phyloP scores from a whole-genome alignment of 2,329 filamentous ascomycete species.

The Albophoma yamanashiensis region DNA sequence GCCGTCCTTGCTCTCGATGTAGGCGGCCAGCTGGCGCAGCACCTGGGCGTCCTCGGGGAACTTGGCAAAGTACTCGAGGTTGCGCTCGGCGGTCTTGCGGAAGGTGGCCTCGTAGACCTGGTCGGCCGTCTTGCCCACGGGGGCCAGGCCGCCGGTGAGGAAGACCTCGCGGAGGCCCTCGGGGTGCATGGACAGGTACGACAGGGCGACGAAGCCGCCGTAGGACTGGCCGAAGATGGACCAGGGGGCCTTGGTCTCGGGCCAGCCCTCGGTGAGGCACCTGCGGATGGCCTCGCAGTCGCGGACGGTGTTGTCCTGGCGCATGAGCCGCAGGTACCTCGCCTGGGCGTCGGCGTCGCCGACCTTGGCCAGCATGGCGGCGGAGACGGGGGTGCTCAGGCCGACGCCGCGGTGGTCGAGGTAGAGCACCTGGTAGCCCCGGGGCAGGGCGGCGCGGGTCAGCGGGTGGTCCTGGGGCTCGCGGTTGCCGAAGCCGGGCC shows the following conservation, averaged over 20 bases:
- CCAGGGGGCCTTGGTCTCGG: constrained; percentile 66
- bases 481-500: constrained; percentile 68
- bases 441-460: constrained; percentile 60
- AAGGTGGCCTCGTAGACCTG: constrained; percentile 67
- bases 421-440: constrained; percentile 75
- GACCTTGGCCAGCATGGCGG: constrained; percentile 49
- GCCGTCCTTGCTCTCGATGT: constrained; percentile 47
- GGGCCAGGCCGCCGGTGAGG: constrained; percentile 72
- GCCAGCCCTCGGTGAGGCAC: constrained; percentile 59
- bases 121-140: constrained; percentile 60
- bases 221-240: constrained; percentile 84
- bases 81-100: constrained; percentile 58
- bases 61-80: constrained; percentile 71
- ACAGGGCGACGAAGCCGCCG: constrained; percentile 76
- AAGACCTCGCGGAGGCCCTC: constrained; percentile 75
- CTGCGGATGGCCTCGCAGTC: constrained; percentile 81
- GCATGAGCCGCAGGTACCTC: constrained; percentile 72
- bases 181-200: constrained; percentile 74
- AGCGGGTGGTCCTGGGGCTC: constrained; percentile 64
- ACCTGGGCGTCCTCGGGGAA: constrained; percentile 68
- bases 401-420: constrained; percentile 91
- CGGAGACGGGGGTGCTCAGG: constrained; percentile 68
- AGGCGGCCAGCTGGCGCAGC: constrained; percentile 55
- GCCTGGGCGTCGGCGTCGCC: constrained; percentile 50
- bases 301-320: constrained; percentile 81